A percentile compares a stretch with the other conserved stretches of the same genome.
phyloP scores from a whole-genome alignment of 768 basidiomycete species.

The Mycena filopes region DNA sequence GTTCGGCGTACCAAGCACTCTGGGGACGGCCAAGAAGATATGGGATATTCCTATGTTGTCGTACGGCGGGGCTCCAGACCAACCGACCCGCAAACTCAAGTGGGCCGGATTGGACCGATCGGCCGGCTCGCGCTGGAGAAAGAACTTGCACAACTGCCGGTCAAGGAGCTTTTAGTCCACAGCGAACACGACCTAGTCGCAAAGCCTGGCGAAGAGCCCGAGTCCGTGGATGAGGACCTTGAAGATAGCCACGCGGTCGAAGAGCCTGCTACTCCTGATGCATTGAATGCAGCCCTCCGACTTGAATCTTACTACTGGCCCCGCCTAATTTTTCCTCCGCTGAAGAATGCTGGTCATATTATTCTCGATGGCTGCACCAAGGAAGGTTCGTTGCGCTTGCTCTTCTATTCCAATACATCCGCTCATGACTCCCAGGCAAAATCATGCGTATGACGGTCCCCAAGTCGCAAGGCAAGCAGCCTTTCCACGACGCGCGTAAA shows the following conservation, averaged over 20 bases:
- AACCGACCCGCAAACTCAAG: slow-evolving; percentile 41
- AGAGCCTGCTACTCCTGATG: slow-evolving; percentile 36
- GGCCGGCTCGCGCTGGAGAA: slow-evolving; percentile 57
- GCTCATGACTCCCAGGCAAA: slow-evolving; percentile 67
- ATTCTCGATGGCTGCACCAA: slow-evolving; percentile 89
- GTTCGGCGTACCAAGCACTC: slow-evolving; percentile 90
- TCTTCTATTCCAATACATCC: background rate
- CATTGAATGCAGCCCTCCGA: slow-evolving; percentile 66
- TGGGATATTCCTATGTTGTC: slow-evolving; percentile 90
- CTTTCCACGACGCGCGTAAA: slow-evolving; percentile 95
- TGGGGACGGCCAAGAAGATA: slow-evolving; percentile 85
- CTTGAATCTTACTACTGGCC: slow-evolving; percentile 90
- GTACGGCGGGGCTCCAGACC: slow-evolving; percentile 85
- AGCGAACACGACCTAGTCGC: slow-evolving; percentile 39
- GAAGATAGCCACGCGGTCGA: slow-evolving; percentile 20
- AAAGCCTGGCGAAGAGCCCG: slow-evolving; percentile 21
- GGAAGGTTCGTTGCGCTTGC: slow-evolving; percentile 65
- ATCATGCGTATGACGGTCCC: slow-evolving; percentile 93
- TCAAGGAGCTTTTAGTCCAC: slow-evolving; percentile 56
- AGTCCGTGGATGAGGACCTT: slow-evolving; percentile 14
- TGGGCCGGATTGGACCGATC: slow-evolving; percentile 66
- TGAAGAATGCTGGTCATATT: slow-evolving; percentile 92
- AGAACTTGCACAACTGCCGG: slow-evolving; percentile 39
- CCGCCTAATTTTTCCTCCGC: slow-evolving; percentile 89
- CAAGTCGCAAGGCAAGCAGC: slow-evolving; percentile 94